Base-by-base conservation (phyloP, 345 rosid genomes). In the Eutrema yunnanense region DNA sequence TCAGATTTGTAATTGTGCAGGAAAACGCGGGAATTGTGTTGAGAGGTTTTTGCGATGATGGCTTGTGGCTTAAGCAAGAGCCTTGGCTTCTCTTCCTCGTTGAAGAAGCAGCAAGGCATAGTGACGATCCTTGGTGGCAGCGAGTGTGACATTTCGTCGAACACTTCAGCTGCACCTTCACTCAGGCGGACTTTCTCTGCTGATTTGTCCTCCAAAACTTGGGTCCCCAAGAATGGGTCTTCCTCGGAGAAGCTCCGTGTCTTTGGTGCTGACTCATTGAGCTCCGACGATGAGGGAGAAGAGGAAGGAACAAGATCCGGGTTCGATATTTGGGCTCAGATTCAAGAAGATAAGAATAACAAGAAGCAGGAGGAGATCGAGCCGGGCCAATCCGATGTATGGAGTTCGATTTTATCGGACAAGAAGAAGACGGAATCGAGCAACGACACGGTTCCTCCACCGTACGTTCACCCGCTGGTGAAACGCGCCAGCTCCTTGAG, bases 161-260 rank as follows among this genome's bases (percentile, higher is more conserved):
- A 36, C 38, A 72, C 38, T 36, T 65, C 63, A 29, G 19, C 67
- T 33, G 76, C 90, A 62, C 76, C 87, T 72, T 86, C 98, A 4
- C 84, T 95, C 2, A 78, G 88, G 30, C 67, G 97, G 51, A 91
- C 99, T 29, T 85, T 89, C 29, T 89, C 97, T 0, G 96, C 97
- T 10, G 96, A 91, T 64, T 84, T 94, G 90, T 89, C 95, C 3
- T 91, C 97, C 73, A 81, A 80, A 56, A 89, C 82, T 55, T 89
- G 97, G 97, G 66, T 73, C 5, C 33, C 84, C 3, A 87, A 78
- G 26, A 74, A 86, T 56, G 89, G 81, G 36, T 47, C 76, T 81
- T 84, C 89, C 1, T 82, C 94, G n/a, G 73, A 78, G 55, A 82
- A 77, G 73, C 82, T 90, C 55, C 71, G 41, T 11, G 42, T 74